Conservation (phyloP, 495 filamentous ascomycete species). For the Aspergillus leporis region DNA sequence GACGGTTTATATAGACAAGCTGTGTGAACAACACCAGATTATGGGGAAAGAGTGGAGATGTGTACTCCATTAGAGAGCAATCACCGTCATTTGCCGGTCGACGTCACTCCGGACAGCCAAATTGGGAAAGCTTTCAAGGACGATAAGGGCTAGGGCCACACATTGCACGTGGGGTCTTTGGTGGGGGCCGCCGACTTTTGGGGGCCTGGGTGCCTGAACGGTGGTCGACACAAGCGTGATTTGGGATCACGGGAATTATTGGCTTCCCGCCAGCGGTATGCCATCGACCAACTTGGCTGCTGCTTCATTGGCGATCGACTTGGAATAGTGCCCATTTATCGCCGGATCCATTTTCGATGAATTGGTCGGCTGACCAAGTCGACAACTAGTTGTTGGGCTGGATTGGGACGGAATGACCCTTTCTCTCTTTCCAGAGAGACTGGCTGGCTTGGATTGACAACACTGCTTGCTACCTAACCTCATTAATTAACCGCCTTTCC, state of each 20-base stretch:
- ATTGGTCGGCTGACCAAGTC: conserved; percentile 16
- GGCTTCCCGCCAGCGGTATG: background rate
- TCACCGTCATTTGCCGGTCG: conserved; percentile 23
- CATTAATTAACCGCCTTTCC: conserved; percentile 3
- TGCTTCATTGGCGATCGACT: conserved; percentile 1
- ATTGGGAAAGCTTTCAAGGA: conserved; percentile 17
- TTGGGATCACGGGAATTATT: conserved; percentile 18
- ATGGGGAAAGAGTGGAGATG: conserved; percentile 9
- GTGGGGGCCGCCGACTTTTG: background rate
- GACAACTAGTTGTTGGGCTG: conserved; percentile 3
- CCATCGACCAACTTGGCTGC: background rate
- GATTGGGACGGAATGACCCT: conserved; percentile 7
- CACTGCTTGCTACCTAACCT: conserved; percentile 1
- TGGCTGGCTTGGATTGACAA: background rate
- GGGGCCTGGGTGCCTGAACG: conserved; percentile 15
- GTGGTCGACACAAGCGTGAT: background rate
- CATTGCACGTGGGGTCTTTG: conserved; percentile 20
- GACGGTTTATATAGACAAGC: conserved; percentile 5
- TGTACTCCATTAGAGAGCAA: conserved; percentile 1
- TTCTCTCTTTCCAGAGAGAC: conserved; percentile 12
- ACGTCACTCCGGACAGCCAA: conserved; percentile 30
- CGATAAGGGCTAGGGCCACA: conserved; percentile 31
- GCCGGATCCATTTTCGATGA: conserved; percentile 6
- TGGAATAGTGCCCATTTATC: conserved; percentile 4
- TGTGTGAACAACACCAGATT: background rate